These are phyloP conservation scores for Candida albicans DNA, from an alignment of 1,139 yeast species.

Conservation along the genomic window DNA sequence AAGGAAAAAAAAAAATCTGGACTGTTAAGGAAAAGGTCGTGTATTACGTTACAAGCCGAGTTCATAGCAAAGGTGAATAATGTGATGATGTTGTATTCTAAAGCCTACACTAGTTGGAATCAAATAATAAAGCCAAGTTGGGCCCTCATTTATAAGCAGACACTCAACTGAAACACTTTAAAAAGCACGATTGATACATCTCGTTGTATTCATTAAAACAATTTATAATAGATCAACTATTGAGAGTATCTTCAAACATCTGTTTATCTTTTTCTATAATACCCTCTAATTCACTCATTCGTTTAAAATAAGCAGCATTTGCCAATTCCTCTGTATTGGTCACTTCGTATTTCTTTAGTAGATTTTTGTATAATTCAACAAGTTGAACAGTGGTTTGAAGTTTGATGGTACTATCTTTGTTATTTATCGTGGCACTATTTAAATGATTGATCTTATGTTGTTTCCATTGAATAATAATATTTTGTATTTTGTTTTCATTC, in stretches of 20 bases:
- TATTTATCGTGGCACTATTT: slow-evolving; percentile 1
- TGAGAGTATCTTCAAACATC: slow-evolving; percentile 11
- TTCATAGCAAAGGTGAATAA: no score
- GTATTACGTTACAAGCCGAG: no score
- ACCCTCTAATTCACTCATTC: slow-evolving; percentile 19
- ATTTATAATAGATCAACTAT: background rate
- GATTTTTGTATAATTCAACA: slow-evolving; percentile 17
- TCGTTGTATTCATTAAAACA: no score
- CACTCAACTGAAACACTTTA: no score
- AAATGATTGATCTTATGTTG: slow-evolving; percentile 13
- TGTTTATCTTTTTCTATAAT: slow-evolving; percentile 14
- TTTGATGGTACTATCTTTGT: slow-evolving; percentile 8
- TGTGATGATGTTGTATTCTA: no score
- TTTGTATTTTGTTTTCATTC: slow-evolving; percentile 9
- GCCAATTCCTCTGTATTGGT: slow-evolving; percentile 22
- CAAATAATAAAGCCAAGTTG: no score
- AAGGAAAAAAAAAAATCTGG: no score
- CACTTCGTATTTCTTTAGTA: slow-evolving; percentile 15
- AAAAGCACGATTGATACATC: no score
- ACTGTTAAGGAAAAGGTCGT: no score
- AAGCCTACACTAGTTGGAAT: no score
- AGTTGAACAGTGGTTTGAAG: slow-evolving; percentile 16
- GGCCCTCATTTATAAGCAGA: no score
- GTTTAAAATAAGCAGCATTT: slow-evolving; percentile 18
- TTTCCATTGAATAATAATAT: slow-evolving; percentile 17